Evolutionary conservation across 169 alveolate species (phyloP).

Genomic region (Eimeria praecox): DNA sequence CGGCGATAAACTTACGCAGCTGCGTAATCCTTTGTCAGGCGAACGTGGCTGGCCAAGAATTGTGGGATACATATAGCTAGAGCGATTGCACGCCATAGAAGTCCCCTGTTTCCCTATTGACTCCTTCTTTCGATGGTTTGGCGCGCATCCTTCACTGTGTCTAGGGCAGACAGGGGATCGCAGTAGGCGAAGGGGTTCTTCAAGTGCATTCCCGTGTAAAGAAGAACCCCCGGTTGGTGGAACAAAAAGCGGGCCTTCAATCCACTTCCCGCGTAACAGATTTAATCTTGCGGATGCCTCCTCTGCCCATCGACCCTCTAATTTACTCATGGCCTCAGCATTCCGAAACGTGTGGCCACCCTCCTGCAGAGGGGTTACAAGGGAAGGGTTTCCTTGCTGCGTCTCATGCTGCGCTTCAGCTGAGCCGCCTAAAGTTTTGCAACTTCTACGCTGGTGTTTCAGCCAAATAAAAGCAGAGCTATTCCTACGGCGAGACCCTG

Average conservation of each 20-base stretch:
- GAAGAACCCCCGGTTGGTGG: neutral
- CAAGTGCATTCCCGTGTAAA: neutral
- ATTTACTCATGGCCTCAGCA: neutral
- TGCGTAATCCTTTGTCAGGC: neutral
- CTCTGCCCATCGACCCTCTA: neutral
- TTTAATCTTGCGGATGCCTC: neutral
- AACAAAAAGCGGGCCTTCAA: neutral
- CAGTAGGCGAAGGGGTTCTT: neutral
- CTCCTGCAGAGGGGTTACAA: neutral
- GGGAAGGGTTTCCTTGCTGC: neutral
- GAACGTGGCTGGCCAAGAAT: neutral
- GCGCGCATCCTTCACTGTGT: neutral
- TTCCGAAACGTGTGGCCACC: neutral
- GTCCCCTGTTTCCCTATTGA: neutral
- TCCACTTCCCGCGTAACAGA: too few species aligned
- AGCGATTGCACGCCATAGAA: neutral
- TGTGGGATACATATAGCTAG: neutral
- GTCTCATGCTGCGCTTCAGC: neutral
- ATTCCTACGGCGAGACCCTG: slow-evolving; percentile 62
- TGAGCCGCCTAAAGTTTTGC: neutral
- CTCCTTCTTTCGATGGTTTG: neutral
- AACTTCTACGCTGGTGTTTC: slow-evolving; percentile 46
- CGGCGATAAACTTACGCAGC: neutral
- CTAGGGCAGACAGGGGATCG: neutral
- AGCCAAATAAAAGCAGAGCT: slow-evolving; percentile 62